Evolutionary conservation across 768 basidiomycete species (phyloP), one percentile per base, ranked within the genome.

Genomic region (Mycena capillaripes): DNA sequence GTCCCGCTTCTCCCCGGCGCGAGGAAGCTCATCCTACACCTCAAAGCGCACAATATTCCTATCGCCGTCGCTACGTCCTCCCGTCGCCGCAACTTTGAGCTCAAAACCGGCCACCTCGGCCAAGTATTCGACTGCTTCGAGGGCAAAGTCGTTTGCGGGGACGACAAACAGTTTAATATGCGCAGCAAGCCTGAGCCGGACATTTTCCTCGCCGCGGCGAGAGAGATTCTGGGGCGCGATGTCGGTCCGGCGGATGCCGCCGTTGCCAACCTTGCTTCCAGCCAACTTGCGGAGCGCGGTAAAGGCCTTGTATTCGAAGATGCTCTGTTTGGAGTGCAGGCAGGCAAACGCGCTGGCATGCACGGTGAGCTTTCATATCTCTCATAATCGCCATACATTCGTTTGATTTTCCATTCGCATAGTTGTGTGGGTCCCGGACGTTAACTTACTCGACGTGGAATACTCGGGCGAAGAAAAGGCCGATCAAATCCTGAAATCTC

Each of bases 351-450:
- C 67, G 95, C 95, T 4, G 95, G 94, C 14, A 96, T 97, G 95
- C 88, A 91, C 67, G 95, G 95, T 95, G 66, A 42, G 87, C 74
- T 21, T 25, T 25, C n/a, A 23, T 50, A 12, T 1, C 36, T 21
- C 23, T 25, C 38, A 44, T 16, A 19, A n/a, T n/a, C n/a, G n/a
- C n/a, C n/a, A n/a, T n/a, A n/a, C n/a, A n/a, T n/a, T n/a, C n/a
- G n/a, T 53, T 27, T 30, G 2, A 17, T 56, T 23, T 23, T 23
- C n/a, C 40, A 29, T 42, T 23, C 2, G 16, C 14, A 25, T 40
- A 95, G 95, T 95, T 36, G 85, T 95, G 3, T 97, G 95, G 95
- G 89, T 96, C 19, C 95, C 96, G 2, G 95, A 97, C 76, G 76
- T 86, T 9, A 90, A 92, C 66, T 83, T 97, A 8, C 79, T 92